Evolutionary conservation across 345 rosid genomes (phyloP), one percentile per base, ranked within the genome.

Genomic region (Erodium maritimum): DNA sequence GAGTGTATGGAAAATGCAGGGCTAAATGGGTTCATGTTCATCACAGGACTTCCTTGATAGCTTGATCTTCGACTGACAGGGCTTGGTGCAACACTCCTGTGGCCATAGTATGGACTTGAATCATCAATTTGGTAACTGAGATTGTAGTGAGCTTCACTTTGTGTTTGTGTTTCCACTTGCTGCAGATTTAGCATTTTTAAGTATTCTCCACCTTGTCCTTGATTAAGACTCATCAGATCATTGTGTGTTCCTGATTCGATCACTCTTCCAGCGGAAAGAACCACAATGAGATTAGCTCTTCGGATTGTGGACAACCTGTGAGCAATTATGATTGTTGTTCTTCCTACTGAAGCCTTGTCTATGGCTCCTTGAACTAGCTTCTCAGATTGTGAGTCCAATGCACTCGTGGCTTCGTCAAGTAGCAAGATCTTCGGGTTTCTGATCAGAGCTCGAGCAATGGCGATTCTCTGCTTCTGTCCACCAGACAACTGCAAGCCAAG

Each of bases 331-430:
- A 84, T 69, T 16, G 85, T 61, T 24, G 87, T 82, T 67, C 87
- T 78, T 48, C 91, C 91, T 23, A 59, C 68, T 11, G 83, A 73
- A 58, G 80, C 91, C 62, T 78, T 71, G 56, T 82, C 83, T 52
- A 84, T 76, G 50, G 87, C 85, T 55, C 71, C 85, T 63, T 78
- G 91, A 50, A 84, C 87, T 56, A 73, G 20, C 56, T 77, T 78
- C 59, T 84, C 87, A 34, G 91, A 79, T n/a, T 84, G 85, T 54
- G 73, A 69, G 64, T 84, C 91, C 51, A 82, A 61, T 24, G 87
- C 91, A 73, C 91, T 82, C 0, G 91, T 82, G 63, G 91, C 87
- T 62, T 84, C 91, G 60, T 82, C 87, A 1, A 84, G 83, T 46
- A 84, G 69, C 67, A 84, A 60, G 61, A 84, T 84, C 60, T 76